Evolutionary conservation across 768 basidiomycete genomes (phyloP).

Genomic region (Roridomyces roridus): DNA sequence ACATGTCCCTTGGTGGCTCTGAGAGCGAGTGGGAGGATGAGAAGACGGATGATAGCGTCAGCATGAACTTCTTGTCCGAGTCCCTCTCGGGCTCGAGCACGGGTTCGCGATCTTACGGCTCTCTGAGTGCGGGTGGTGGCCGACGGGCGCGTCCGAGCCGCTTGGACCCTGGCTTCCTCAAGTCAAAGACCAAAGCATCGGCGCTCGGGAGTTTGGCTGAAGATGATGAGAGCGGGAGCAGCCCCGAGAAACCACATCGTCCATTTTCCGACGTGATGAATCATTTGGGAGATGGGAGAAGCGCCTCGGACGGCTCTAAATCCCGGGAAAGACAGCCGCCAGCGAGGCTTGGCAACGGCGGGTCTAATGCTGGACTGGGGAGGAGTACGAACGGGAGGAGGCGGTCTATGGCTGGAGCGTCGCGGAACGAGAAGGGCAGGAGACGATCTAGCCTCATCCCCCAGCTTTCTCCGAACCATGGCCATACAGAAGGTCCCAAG

Average conservation of each 20-base stretch:
- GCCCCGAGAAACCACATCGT: constrained; percentile 39
- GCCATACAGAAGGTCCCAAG: constrained; percentile 43
- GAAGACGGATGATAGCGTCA: constrained; percentile 80
- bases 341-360: constrained; percentile 12
- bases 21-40: constrained; percentile 94
- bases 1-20: constrained; percentile 62
- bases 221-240: constrained; percentile 61
- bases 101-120: constrained; percentile 32
- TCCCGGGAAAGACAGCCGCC: constrained; percentile 50
- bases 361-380: constrained; percentile 23
- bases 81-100: constrained; percentile 44
- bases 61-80: constrained; percentile 56
- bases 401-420: constrained; percentile 78
- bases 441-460: constrained; percentile 85
- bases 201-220: constrained; percentile 72
- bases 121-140: constrained; percentile 33
- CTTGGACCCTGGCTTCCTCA: constrained; percentile 74
- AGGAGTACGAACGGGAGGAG: constrained; percentile 52
- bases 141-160: constrained; percentile 69
- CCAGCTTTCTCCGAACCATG: constrained; percentile 57
- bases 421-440: constrained; percentile 73
- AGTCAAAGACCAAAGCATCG: constrained; percentile 51
- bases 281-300: constrained; percentile 33
- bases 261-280: constrained; percentile 77
- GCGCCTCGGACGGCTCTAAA: constrained; percentile 40